phyloP scores from a whole-genome alignment of 2,329 filamentous ascomycete genomes.

The Trichoderma hamatum region DNA sequence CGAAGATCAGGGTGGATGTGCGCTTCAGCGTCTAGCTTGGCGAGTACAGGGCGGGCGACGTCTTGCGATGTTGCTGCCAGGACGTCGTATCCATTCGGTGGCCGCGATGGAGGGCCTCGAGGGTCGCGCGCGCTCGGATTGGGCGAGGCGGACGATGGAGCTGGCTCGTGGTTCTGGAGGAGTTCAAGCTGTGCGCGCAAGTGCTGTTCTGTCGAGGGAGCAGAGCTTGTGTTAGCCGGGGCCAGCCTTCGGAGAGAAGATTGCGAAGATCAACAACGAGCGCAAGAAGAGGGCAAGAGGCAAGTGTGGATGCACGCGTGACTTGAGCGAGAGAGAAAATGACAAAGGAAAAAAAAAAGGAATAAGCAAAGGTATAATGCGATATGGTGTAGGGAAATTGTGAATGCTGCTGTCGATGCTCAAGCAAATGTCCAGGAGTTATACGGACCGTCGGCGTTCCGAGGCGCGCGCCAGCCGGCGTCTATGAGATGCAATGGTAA shows the following conservation, averaged over 20 bases:
- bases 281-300: background rate
- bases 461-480: constrained; percentile 15
- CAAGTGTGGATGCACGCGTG: background rate
- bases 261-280: background rate
- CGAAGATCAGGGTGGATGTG: constrained; percentile 55
- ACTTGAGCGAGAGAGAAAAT: background rate
- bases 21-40: constrained; percentile 47
- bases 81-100: constrained; percentile 53
- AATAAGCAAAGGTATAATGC: background rate
- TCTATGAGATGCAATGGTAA: background rate
- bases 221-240: constrained; percentile 17
- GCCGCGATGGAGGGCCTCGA: constrained; percentile 37
- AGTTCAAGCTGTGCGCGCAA: constrained; percentile 50
- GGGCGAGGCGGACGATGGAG: constrained; percentile 38
- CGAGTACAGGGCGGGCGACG: constrained; percentile 39
- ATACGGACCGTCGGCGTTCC: constrained; percentile 21
- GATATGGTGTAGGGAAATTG: background rate
- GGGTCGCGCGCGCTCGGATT: constrained; percentile 37
- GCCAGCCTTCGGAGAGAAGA: background rate
- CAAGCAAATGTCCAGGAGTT: constrained; percentile 1
- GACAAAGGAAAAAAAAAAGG: background rate
- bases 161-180: constrained; percentile 45
- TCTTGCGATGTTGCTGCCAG: constrained; percentile 42
- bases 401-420: background rate
- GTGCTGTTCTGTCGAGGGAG: constrained; percentile 43